A percentile compares a stretch with the other conserved stretches of the same genome.
These are phyloP conservation scores for Hypomontagnella submonticulosa DNA, from an alignment of 495 filamentous ascomycete species.

Conservation along the genomic window DNA sequence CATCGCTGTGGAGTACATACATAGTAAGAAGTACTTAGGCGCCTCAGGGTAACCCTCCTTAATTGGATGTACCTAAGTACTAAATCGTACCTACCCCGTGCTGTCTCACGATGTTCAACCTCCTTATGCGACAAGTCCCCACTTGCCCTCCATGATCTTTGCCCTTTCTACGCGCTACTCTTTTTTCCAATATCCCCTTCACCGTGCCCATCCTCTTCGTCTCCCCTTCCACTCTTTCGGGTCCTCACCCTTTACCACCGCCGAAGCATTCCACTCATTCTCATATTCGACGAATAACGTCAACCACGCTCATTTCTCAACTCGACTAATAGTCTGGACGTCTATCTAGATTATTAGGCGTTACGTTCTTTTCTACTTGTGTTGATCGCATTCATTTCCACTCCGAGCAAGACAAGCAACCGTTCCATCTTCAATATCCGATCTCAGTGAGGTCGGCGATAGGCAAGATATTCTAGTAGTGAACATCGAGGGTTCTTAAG, in stretches of 20 bases:
- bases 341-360: slow-evolving; percentile 36
- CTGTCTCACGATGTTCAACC: slow-evolving; percentile 43
- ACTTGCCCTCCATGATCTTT: slow-evolving; percentile 40
- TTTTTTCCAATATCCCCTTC: slow-evolving; percentile 26
- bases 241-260: slow-evolving; percentile 20
- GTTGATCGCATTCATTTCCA: slow-evolving; percentile 51
- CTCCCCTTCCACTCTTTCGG: slow-evolving; percentile 23
- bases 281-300: slow-evolving; percentile 25
- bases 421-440: slow-evolving; percentile 17
- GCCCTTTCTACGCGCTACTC: slow-evolving; percentile 31
- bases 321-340: slow-evolving; percentile 30
- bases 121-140: slow-evolving; percentile 41
- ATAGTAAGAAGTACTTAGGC: slow-evolving; percentile 13
- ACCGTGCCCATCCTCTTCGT: slow-evolving; percentile 18
- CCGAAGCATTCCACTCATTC: slow-evolving; percentile 42
- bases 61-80: slow-evolving; percentile 31
- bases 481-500: slow-evolving; percentile 2
- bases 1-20: background rate
- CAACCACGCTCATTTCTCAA: slow-evolving; percentile 36
- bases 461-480: slow-evolving; percentile 14
- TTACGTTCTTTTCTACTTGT: slow-evolving; percentile 46
- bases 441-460: slow-evolving; percentile 26
- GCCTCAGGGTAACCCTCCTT: slow-evolving; percentile 5
- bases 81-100: slow-evolving; percentile 36
- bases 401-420: slow-evolving; percentile 32